Percentiles rank a stretch among this genome's conserved stretches.
Conservation (phyloP, 1,284 basidiomycete genomes). For the Cryptococcus amylolentus region DNA sequence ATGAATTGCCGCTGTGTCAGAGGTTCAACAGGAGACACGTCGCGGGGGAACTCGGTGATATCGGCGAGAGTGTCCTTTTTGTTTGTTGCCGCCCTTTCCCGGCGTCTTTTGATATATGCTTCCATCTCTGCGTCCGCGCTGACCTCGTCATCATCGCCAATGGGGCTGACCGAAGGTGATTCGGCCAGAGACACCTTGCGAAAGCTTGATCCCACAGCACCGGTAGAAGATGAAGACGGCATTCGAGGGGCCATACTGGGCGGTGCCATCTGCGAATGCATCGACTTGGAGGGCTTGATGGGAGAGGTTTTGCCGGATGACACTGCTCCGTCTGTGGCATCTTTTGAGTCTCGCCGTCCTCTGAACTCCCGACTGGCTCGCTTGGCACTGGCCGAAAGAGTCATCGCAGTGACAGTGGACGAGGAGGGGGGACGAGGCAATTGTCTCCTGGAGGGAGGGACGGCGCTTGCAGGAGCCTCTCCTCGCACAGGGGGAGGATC, state of each 20-base stretch:
- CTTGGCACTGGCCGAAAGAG: conserved; percentile 41
- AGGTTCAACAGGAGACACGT: conserved; percentile 66
- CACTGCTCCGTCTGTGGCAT: conserved; percentile 9
- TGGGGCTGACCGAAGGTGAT: conserved; percentile 53
- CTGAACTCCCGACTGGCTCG: conserved; percentile 26
- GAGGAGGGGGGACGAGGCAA: conserved; percentile 51
- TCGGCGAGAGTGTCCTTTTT: conserved; percentile 79
- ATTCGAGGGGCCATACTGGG: conserved; percentile 25
- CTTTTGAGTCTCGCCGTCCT: conserved; percentile 21
- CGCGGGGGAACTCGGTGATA: conserved; percentile 88
- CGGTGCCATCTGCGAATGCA: conserved; percentile 38
- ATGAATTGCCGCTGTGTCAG: conserved; percentile 60
- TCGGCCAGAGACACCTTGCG: conserved; percentile 45
- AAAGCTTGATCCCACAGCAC: conserved; percentile 22
- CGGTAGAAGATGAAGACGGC: conserved; percentile 40
- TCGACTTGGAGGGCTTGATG: conserved; percentile 40
- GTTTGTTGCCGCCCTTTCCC: conserved; percentile 70
- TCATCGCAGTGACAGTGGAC: conserved; percentile 39
- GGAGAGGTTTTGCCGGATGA: conserved; percentile 21
- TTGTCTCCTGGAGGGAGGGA: conserved; percentile 58
- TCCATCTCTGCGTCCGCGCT: conserved; percentile 96
- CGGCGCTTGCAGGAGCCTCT: conserved; percentile 10
- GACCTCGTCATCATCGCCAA: conserved; percentile 80
- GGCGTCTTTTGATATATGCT: conserved; percentile 84
- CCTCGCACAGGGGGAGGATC: background rate